phyloP scores from a whole-genome alignment of 2,329 filamentous ascomycete species.

The Sporothrix curviconia region DNA sequence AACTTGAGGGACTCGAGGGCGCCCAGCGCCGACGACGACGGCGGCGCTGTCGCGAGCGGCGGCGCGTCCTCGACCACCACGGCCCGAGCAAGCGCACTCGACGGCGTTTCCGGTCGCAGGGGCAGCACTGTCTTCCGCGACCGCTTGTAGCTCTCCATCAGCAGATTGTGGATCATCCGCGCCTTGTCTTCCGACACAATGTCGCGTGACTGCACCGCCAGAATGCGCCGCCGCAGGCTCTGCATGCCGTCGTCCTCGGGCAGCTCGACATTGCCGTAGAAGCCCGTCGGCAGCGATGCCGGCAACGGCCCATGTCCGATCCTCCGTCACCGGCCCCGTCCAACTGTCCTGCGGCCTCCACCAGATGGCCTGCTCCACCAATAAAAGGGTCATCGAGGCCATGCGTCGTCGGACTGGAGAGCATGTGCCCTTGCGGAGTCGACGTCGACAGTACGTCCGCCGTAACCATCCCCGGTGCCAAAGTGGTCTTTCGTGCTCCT shows the following conservation, averaged over 20 bases:
- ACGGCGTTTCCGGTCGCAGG: slow-evolving; percentile 24
- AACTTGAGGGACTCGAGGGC: slow-evolving; percentile 51
- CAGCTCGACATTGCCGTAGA: slow-evolving; percentile 34
- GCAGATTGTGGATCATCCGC: slow-evolving; percentile 60
- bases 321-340: neutral
- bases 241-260: slow-evolving; percentile 78
- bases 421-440: neutral
- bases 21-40: slow-evolving; percentile 34
- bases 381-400: neutral
- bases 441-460: no score
- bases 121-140: slow-evolving; percentile 25
- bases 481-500: neutral
- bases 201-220: slow-evolving; percentile 58
- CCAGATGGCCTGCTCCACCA: neutral
- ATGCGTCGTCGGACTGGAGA: neutral
- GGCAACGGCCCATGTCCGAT: neutral
- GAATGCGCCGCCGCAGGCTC: slow-evolving; percentile 58
- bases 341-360: neutral
- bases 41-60: no score
- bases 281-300: slow-evolving; percentile 5
- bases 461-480: no score
- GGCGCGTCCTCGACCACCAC: no score
- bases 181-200: slow-evolving; percentile 60
- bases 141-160: slow-evolving; percentile 61
- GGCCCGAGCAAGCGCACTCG: slow-evolving; percentile 16